Conservation (phyloP, 192 early-diverging fungal species). For the Linnemannia hyalina region DNA sequence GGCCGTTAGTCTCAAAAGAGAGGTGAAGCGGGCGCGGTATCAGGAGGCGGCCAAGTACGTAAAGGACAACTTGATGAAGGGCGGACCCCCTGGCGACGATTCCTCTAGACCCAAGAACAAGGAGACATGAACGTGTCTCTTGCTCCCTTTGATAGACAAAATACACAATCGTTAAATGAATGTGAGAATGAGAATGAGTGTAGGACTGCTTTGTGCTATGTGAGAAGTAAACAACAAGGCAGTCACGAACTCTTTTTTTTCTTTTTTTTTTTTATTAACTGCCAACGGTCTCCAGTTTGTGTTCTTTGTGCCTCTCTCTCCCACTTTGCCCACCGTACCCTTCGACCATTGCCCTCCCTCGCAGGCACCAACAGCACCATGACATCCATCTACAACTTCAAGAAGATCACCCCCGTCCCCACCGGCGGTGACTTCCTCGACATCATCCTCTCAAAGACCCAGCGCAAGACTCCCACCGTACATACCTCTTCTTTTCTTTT, state of each 20-base stretch:
- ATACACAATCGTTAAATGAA: not conserved
- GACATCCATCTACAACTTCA: slow-evolving; percentile 91
- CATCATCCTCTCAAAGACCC: slow-evolving; percentile 97
- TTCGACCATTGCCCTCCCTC: not conserved
- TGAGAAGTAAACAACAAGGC: not conserved
- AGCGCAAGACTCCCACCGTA: slow-evolving; percentile 97
- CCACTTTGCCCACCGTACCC: not conserved
- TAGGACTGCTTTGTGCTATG: not conserved
- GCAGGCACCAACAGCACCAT: slow-evolving; percentile 2
- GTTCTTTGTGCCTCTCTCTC: slow-evolving; percentile 1
- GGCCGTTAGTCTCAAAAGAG: slow-evolving; percentile 5
- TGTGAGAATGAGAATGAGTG: no score
- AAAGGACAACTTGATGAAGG: slow-evolving; percentile 16
- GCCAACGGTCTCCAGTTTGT: slow-evolving; percentile 10
- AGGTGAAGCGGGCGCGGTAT: slow-evolving; percentile 33
- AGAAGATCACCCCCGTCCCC: slow-evolving; percentile 95
- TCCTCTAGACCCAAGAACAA: not conserved
- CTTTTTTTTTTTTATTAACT: not conserved
- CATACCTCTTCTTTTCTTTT: no score
- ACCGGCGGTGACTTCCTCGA: slow-evolving; percentile 93
- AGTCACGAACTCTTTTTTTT: not conserved
- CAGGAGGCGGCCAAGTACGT: slow-evolving; percentile 51
- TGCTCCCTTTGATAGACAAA: not conserved
- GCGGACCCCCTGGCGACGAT: not conserved
- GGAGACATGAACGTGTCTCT: not conserved